These are phyloP conservation scores for Clitopilus passeckerianus DNA, from an alignment of 768 basidiomycete genomes.

Conservation along the genomic window DNA sequence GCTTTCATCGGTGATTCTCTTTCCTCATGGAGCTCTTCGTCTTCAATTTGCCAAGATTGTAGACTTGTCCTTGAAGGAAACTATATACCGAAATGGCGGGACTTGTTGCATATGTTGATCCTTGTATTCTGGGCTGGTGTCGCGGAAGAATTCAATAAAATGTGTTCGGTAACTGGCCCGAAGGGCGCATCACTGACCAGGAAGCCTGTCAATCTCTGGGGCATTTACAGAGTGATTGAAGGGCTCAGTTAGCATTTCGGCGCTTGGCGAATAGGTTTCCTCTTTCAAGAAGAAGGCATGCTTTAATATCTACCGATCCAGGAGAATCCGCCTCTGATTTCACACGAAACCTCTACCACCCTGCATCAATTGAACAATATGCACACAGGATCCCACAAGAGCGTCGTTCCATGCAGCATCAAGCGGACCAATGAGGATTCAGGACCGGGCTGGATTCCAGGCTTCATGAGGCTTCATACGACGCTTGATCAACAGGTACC, in stretches of 20 bases:
- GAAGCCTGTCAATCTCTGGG: background rate
- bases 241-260: background rate
- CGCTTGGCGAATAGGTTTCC: background rate
- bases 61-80: background rate
- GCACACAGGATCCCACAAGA: background rate
- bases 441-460: background rate
- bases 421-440: background rate
- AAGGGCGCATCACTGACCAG: background rate
- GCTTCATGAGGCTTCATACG: background rate
- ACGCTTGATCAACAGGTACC: background rate
- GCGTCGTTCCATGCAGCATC: background rate
- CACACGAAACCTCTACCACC: background rate
- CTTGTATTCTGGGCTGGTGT: background rate
- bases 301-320: background rate
- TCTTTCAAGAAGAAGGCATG: background rate
- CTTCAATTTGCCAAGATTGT: background rate
- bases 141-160: background rate
- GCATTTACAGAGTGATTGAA: background rate
- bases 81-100: background rate
- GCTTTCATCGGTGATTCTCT: background rate
- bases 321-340: background rate
- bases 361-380: background rate
- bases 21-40: background rate
- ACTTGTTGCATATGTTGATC: background rate
- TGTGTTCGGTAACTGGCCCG: background rate